Base-by-base conservation (phyloP, 805 yeast species). In the Wilhelminamyces savonicus region DNA sequence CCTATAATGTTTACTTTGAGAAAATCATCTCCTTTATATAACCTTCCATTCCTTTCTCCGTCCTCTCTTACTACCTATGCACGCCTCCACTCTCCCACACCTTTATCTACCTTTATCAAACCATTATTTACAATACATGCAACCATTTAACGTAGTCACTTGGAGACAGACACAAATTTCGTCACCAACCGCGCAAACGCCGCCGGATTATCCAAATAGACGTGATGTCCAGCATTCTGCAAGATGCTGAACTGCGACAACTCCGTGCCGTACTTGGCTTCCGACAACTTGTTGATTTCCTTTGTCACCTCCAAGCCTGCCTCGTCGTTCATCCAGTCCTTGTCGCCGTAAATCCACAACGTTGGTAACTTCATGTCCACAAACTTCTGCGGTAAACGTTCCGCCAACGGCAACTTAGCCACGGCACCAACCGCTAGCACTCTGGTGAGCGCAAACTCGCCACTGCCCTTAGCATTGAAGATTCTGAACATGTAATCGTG, bases 301-400 rank as follows among this genome's bases (percentile, higher is more conserved):
- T 41, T 34, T 7, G 36, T 40, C 47, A 50, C 50, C 19, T 42
- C 48, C 21, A 27, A 48, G 3, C 86, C 86, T 9, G 79, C 82
- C 26, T 62, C 66, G 30, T 64, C 71, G 36, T 73, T 72, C 85
- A 78, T 78, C 86, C 86, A 78, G 49, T 78, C 86, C 22, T 53
- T 57, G 35, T 77, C 83, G 7, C 86, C 86, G 43, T 78, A 78
- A 15, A 77, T 37, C 78, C 82, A 76, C 18, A 76, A 49, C 1
- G 75, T 62, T 3, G 75, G 75, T 11, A 71, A 39, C 35, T 45
- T 28, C 65, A 52, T 27, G 40, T 56, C 11, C 62, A 76, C 41
- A 66, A 52, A 54, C 35, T 39, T 46, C 23, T 51, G 46, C 1
- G 71, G 71, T 28, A 64, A 50, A 41, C 84, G 61, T 38, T 72